Base-by-base conservation (phyloP, 306 rosid species). In the Cotoneaster glaucophyllus region DNA sequence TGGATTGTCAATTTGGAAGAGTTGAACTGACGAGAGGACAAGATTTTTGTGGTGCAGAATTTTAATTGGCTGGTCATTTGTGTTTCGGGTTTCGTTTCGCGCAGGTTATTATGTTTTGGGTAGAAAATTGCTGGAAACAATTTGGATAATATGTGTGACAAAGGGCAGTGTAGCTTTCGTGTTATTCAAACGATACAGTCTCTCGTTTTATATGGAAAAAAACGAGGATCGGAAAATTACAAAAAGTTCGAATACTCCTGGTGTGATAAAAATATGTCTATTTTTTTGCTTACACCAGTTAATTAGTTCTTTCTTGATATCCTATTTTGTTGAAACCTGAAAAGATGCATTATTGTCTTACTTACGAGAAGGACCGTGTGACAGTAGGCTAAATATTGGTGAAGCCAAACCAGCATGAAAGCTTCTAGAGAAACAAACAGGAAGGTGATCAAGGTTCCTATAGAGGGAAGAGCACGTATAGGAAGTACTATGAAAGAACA, bases 371-470 rank as follows among this genome's bases (percentile, higher is more conserved):
- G 70, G 67, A 71, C 71, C 67, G 11, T 32, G 50, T 57, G 22
- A 48, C 54, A 64, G 53, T 59, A 67, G 68, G 59, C 45, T 68
- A 65, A 61, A 34, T 32, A 76, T 62, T 76, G n/a, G 91, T 81
- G 83, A 79, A 80, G 64, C 74, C 65, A 78, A 65, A 61, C 69
- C 61, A 64, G 52, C 83, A 89, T 88, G 97, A 88, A 71, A 68
- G 52, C 71, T 12, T 77, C 75, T 26, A 80, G 70, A 65, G 67
- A 78, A 59, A 73, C 43, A 37, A 75, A 45, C 54, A 66, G 68
- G n/a, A 86, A 79, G 44, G 76, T 84, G 39, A 69, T 45, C 48
- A 87, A 84, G 79, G 79, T 76, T 82, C 77, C 84, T 59, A 69
- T 64, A 74, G 84, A 77, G 63, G 52, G 86, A 78, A 74, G 56